Base-by-base conservation (phyloP, 768 basidiomycete genomes). In the Auriculariales sp. region DNA sequence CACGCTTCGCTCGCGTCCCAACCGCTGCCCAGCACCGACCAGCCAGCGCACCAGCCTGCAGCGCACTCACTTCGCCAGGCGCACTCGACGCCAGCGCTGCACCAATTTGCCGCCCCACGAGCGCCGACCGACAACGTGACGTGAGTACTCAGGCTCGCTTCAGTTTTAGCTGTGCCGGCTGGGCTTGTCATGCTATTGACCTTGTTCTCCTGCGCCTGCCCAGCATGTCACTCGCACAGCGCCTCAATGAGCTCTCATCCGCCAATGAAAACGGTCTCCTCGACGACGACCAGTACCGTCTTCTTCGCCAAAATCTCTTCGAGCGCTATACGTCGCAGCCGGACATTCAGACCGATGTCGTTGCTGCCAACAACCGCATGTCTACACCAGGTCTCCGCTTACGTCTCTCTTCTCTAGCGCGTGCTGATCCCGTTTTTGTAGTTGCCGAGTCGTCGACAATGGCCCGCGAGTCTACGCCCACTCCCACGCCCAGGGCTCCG, bases 301-400 rank as follows among this genome's bases (percentile, higher is more conserved):
- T 90, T 35, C 72, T 91, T 11, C 79, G 88, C 36, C 86, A 88
- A 62, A 86, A 81, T 59, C 69, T 91, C 32, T 90, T 91, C 56
- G 84, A 89, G 61, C 76, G 88, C 48, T 77, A 86, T 57, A 72
- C 83, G 14, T 75, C 66, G 53, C 71, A 69, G 47, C 66, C 75
- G 24, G 59, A 67, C 7, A 69, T 83, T 19, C 83, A 84, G 4
- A 68, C 71, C 32, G 85, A 88, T 61, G n/a, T n/a, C n/a, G n/a
- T n/a, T n/a, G 62, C 59, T 9, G 68, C 85, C 22, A 60, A 85
- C 35, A 77, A 85, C 36, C 80, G 81, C 33, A 68, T 75, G 54
- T 61, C 69, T 48, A 52, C 58, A 19, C 15, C 50, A 31, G 6
- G 35, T 30, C 32, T 28, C 28, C 27, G 34, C 48, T 14, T 27